These are phyloP conservation scores for Fremontodendron californicum DNA, from an alignment of 345 rosid genomes.

Conservation along the genomic window DNA sequence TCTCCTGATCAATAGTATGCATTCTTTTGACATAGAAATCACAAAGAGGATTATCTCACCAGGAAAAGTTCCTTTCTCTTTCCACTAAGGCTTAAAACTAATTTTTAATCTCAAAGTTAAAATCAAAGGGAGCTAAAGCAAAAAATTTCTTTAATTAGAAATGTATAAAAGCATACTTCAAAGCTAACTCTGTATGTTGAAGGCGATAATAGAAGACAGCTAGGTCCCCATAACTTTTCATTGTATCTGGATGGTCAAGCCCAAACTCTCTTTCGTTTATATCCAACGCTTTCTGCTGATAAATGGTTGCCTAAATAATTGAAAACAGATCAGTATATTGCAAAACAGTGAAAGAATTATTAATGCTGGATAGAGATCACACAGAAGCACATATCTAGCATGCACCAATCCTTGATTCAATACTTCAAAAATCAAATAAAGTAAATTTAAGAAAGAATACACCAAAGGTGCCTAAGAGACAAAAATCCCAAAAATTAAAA, in stretches of 20 bases:
- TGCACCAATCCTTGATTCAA: not conserved
- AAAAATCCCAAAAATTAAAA: not conserved
- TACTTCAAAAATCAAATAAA: not conserved
- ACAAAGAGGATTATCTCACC: not conserved
- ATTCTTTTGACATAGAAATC: not conserved
- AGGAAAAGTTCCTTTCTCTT: not conserved
- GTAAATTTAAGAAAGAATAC: not conserved
- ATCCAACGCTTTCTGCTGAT: slow-evolving; percentile 96
- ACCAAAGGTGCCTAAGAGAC: not conserved
- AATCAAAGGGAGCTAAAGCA: not conserved
- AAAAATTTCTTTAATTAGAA: slow-evolving; percentile 4
- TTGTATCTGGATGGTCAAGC: slow-evolving; percentile 97
- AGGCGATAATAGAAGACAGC: slow-evolving; percentile 98
- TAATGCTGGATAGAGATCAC: not conserved
- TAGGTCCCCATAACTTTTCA: slow-evolving; percentile 97
- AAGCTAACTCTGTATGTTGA: slow-evolving; percentile 92
- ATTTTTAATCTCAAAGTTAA: not conserved
- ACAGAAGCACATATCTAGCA: not conserved
- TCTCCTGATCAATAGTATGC: not conserved
- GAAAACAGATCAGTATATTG: slow-evolving; percentile 21
- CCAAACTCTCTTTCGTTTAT: slow-evolving; percentile 98
- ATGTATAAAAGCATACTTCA: slow-evolving; percentile 63
- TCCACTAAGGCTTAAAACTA: not conserved
- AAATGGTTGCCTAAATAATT: slow-evolving; percentile 75
- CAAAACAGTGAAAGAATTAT: not conserved